A percentile compares a stretch with the other conserved stretches of the same genome.
These are phyloP conservation scores for Diutina neorugosa DNA, from an alignment of 1,139 yeast genomes.

Conservation along the genomic window DNA sequence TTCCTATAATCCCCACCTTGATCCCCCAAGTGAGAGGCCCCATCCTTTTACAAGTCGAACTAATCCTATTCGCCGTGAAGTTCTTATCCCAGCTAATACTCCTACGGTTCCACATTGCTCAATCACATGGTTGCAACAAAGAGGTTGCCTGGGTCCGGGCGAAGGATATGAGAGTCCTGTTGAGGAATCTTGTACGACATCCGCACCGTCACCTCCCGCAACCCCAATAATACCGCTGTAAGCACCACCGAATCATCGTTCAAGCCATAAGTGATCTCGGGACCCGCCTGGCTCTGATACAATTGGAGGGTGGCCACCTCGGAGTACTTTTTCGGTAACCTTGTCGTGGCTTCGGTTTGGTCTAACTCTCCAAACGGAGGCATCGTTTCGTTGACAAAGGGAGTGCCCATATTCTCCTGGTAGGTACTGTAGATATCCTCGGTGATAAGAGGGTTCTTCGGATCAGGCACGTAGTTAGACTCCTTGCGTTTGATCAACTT, in stretches of 20 bases:
- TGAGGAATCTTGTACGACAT: conserved; percentile 1
- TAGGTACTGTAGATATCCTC: conserved; percentile 6
- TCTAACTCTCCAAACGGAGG: conserved; percentile 32
- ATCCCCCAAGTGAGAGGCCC: too few relatives aligned
- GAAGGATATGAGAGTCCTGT: background rate
- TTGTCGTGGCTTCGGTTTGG: conserved; percentile 7
- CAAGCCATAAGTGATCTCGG: background rate
- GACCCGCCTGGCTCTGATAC: conserved; percentile 17
- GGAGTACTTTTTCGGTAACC: conserved; percentile 23
- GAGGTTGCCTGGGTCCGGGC: background rate
- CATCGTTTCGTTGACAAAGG: conserved; percentile 19
- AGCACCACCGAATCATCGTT: background rate
- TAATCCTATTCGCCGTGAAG: too few relatives aligned
- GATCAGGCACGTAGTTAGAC: background rate
- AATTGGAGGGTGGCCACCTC: conserved; percentile 25
- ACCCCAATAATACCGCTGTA: background rate
- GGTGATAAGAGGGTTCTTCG: conserved; percentile 11
- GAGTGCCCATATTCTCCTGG: conserved; percentile 6
- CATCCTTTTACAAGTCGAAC: too few relatives aligned
- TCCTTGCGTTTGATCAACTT: conserved; percentile 11
- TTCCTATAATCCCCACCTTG: background rate
- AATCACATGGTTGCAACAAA: background rate
- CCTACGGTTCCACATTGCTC: background rate
- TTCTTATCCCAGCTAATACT: too few relatives aligned
- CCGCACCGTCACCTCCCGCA: conserved; percentile 2